These are phyloP conservation scores for Fusarium annulatum DNA, from an alignment of 2,329 filamentous ascomycete genomes.

Conservation along the genomic window DNA sequence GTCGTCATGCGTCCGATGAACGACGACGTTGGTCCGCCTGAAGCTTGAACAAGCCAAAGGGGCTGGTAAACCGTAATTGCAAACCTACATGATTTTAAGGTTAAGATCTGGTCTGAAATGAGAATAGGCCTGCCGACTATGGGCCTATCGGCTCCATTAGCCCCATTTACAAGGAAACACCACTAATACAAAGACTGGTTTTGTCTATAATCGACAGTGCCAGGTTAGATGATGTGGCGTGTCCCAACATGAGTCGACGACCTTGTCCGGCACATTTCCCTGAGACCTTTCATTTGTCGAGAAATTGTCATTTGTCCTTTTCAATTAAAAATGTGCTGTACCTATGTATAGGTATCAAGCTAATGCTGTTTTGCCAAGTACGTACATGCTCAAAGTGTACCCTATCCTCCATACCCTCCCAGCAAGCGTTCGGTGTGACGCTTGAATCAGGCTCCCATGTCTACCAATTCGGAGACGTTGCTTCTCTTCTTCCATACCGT, in stretches of 20 bases:
- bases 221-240: constrained; percentile 1
- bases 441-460: background rate
- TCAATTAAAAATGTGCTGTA: constrained; percentile 37
- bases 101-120: constrained; percentile 25
- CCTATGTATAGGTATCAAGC: constrained; percentile 28
- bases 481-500: constrained; percentile 6
- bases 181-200: background rate
- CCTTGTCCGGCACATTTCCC: background rate
- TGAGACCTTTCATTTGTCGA: constrained; percentile 20
- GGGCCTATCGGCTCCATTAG: background rate
- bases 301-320: constrained; percentile 34
- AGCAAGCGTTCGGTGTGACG: constrained; percentile 1
- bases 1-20: constrained; percentile 2
- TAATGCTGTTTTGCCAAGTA: constrained; percentile 39
- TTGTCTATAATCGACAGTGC: constrained; percentile 10
- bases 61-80: constrained; percentile 13
- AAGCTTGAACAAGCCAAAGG: constrained; percentile 3
- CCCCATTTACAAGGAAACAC: background rate
- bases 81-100: constrained; percentile 11
- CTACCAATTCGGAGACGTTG: background rate
- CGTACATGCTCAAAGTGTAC: constrained; percentile 38
- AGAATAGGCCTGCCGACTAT: constrained; percentile 14
- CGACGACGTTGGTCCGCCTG: background rate
- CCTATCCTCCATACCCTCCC: constrained; percentile 13
- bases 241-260: constrained; percentile 10